Base-by-base conservation (phyloP, 177 flowering plant species). In the Telopea speciosissima region DNA sequence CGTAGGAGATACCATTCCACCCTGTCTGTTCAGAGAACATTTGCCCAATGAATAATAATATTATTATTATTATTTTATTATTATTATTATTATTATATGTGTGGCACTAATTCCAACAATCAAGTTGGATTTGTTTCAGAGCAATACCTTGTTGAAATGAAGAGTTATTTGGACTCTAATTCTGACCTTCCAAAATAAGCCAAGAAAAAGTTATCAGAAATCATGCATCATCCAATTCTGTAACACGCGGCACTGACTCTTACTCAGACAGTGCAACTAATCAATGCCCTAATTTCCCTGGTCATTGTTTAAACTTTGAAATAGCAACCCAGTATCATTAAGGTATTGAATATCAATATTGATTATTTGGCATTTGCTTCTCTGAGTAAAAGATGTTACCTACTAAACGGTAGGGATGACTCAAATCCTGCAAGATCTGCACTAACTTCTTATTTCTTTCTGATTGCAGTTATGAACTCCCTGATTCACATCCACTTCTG, bases 401-500 rank as follows among this genome's bases (percentile, higher is more conserved):
- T 36, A 36, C 40, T 36, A 36, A 36, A 8, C 40, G 0, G 58
- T 52, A 52, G 9, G 19, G 17, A 52, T 19, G n/a, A 52, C 19
- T 14, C 17, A 16, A 52, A 14, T 62, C 23, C 4, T 40, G 8
- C 19, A 31, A 13, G 23, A 22, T 28, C 13, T 24, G 62, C 56
- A 31, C 69, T 61, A 62, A 74, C 69, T 28, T 40, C 60, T 10
- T 36, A n/a, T 67, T 67, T 49, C 31, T 45, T 52, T 70, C 24
- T 79, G 6, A 17, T 62, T 90, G 89, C 95, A 93, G 98, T 24
- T 93, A 91, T 72, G 93, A 81, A 78, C 88, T 93, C 75, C 97
- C 97, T 70, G 96, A 90, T 75, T 68, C 76, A 1, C 98, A 93
- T 69, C 85, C 83, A 56, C 83, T 90, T 52, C 71, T 96, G 58